A percentile compares a stretch with the other conserved stretches of the same genome.
Evolutionary conservation across 495 filamentous ascomycete genomes (phyloP).

Genomic region (Chaetomium tenue): DNA sequence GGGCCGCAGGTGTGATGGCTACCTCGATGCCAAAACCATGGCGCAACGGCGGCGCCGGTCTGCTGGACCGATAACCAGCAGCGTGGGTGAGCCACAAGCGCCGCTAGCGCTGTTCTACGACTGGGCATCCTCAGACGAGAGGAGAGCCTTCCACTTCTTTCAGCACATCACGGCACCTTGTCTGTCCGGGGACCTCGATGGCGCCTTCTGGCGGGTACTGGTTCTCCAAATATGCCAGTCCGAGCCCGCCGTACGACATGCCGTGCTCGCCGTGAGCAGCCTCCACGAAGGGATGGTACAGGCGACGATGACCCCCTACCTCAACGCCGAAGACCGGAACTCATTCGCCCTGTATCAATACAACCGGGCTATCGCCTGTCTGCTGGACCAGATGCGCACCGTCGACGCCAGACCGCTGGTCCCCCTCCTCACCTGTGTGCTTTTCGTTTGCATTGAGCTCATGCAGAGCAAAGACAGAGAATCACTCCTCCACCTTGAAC

Average conservation of each 20-base stretch:
- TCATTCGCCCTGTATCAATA: conserved; percentile 53
- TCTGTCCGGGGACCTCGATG: conserved; percentile 51
- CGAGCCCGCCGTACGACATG: conserved; percentile 60
- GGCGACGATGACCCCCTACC: conserved; percentile 30
- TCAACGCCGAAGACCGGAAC: conserved; percentile 35
- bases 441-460: conserved; percentile 60
- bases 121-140: conserved; percentile 38
- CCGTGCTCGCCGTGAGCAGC: conserved; percentile 56
- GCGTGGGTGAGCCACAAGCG: conserved; percentile 19
- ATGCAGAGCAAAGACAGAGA: conserved; percentile 50
- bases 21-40: conserved; percentile 36
- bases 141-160: conserved; percentile 54
- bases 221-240: conserved; percentile 56
- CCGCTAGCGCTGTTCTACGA: conserved; percentile 28
- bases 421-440: conserved; percentile 52
- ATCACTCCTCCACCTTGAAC: conserved; percentile 45
- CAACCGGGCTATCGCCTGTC: conserved; percentile 51
- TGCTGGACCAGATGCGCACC: conserved; percentile 42
- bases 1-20: conserved; percentile 48
- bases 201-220: conserved; percentile 56
- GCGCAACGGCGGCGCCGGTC: conserved; percentile 34
- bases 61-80: conserved; percentile 12
- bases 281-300: conserved; percentile 49
- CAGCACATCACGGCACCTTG: conserved; percentile 48
- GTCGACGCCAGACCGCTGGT: conserved; percentile 46